phyloP scores from a whole-genome alignment of 2,329 filamentous ascomycete genomes.

The Penicillium sp. region DNA sequence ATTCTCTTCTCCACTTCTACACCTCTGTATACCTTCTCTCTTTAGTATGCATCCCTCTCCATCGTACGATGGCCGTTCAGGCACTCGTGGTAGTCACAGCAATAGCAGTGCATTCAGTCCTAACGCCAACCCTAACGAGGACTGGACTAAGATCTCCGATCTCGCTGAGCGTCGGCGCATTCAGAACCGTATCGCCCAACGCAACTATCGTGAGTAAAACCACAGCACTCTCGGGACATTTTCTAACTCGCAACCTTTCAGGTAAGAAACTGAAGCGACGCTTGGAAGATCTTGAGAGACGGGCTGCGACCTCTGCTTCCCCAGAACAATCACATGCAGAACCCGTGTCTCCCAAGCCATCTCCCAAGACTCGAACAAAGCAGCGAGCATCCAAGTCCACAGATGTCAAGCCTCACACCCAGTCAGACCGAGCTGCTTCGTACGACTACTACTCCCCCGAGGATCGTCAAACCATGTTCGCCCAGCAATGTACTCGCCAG shows the following conservation, averaged over 20 bases:
- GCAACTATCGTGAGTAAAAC: slow-evolving; percentile 81
- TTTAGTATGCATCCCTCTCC: slow-evolving; percentile 34
- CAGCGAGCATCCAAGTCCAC: slow-evolving; percentile 28
- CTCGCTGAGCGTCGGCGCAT: slow-evolving; percentile 90
- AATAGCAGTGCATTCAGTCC: slow-evolving; percentile 94
- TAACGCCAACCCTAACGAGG: slow-evolving; percentile 92
- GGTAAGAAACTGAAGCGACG: slow-evolving; percentile 69
- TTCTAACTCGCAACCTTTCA: slow-evolving; percentile 24
- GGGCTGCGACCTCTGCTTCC: slow-evolving; percentile 61
- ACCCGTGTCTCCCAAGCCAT: slow-evolving; percentile 41
- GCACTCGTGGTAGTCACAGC: slow-evolving; percentile 65
- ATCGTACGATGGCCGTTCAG: slow-evolving; percentile 28
- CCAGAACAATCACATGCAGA: slow-evolving; percentile 59
- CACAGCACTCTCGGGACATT: not conserved
- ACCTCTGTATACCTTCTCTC: not conserved
- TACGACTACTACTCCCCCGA: slow-evolving; percentile 43
- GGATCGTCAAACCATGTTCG: slow-evolving; percentile 55
- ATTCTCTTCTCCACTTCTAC: slow-evolving; percentile 8
- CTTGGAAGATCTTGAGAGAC: slow-evolving; percentile 62
- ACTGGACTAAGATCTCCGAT: slow-evolving; percentile 99
- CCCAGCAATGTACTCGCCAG: slow-evolving; percentile 58
- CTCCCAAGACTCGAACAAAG: slow-evolving; percentile 29
- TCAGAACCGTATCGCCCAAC: slow-evolving; percentile 96
- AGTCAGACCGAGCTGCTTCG: slow-evolving; percentile 33
- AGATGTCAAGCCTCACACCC: slow-evolving; percentile 25